Evolutionary conservation across 257 asterid species (phyloP), one percentile per base, ranked within the genome.

Genomic region (Primulina huaijiensis): DNA sequence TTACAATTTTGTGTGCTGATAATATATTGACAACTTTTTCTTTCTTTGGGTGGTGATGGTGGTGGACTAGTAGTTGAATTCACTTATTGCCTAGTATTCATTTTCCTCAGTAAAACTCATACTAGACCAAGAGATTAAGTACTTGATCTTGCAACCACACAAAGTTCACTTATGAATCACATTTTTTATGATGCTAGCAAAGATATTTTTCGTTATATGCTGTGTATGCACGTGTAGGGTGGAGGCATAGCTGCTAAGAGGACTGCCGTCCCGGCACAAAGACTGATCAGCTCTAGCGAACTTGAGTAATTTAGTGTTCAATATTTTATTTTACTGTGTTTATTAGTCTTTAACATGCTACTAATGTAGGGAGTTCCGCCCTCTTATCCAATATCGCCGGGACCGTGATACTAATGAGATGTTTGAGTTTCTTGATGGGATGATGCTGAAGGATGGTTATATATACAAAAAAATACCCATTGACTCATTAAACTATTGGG

Each of bases 371-470:
- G 96, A 91, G 86, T 91, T 89, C 73, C 97, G 93, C 57, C 96
- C 99, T 72, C 88, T 91, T 77, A 91, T 94, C 75, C 95, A 88
- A 63, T n/a, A 16, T 73, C 90, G 97, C 33, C 86, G 92, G 62
- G 99, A 94, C 76, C 98, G 96, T 65, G 99, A 91, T 55, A 86
- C 90, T 14, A 85, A 84, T 75, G 72, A 65, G 76, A 72, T 76
- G 74, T 81, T 85, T 80, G 96, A 94, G 76, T 64, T 85, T 77
- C 96, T 91, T 65, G 97, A 91, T 71, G 97, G 97, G 74, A 91
- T 89, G 95, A 80, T 91, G 95, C 83, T 94, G 82, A 94, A 88
- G 82, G 97, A 89, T 73, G 97, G 99, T 43, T 94, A 91, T 80
- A 66, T 94, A 68, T 94, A 84, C 77, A 94, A 94, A 79, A 94